Evolutionary conservation across 164 flowering plant species (phyloP), one percentile per base, ranked within the genome.

Genomic region (Stephania cephalantha): DNA sequence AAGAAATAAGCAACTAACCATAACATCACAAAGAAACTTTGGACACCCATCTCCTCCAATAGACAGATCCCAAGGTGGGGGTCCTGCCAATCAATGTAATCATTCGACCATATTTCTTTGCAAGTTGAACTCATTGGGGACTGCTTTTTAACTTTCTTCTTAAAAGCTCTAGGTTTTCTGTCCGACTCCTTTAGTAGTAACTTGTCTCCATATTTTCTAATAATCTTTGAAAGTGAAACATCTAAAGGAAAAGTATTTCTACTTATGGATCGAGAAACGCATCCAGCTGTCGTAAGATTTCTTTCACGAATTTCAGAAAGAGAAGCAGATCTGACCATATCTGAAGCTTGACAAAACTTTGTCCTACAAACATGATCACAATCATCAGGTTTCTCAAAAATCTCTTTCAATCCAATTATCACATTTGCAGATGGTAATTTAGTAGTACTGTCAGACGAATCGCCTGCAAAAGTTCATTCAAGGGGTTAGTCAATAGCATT

Each of bases 1-100:
- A 55, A 55, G 17, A 11, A 55, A 15, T 55, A 1, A 5, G 18
- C 11, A 55, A 63, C 84, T 81, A 85, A 95, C 99, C 99, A 95
- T 95, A 81, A 91, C 97, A 85, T 95, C 99, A 82, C 98, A 95
- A 22, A 95, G 82, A 83, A 95, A 95, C 80, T 88, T 95, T 5
- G 98, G 95, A 82, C 85, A 85, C 45, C 98, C 97, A 90, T 95
- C 92, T 68, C 96, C 97, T 4, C 92, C 97, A 20, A 81, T 29
- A 10, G 92, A 86, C 35, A 78, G 64, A 78, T 92, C 97, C 98
- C 97, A 91, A 65, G 94, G 99, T 63, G 94, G 85, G 9, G 92
- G 90, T 0, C 95, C 71, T 85, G 86, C 91, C 93, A 89, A 30
- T 87, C 84, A 77, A 82, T 86, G 68, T 2, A 50, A 78, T 31